Conservation (phyloP, 495 filamentous ascomycete genomes). For the Aspergillus bertholletiae region DNA sequence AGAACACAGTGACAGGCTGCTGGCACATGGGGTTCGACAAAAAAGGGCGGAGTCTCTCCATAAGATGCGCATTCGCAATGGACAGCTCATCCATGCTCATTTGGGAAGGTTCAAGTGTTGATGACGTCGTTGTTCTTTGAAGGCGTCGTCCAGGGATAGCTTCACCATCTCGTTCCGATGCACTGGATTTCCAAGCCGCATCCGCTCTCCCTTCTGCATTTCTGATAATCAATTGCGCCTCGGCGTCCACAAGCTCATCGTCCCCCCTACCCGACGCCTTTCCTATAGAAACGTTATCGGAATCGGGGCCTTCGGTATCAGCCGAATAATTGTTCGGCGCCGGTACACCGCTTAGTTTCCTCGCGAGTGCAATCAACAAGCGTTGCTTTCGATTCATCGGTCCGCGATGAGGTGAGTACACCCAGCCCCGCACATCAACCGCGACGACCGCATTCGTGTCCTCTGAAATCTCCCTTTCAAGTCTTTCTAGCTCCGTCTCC, state of each 20-base stretch:
- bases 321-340: constrained; percentile 45
- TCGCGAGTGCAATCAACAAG: constrained; percentile 75
- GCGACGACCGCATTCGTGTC: constrained; percentile 77
- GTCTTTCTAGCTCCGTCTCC: constrained; percentile 30
- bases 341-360: constrained; percentile 81
- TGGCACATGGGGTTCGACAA: constrained; percentile 73
- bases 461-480: constrained; percentile 66
- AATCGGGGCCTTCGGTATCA: constrained; percentile 21
- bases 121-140: constrained; percentile 12
- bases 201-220: constrained; percentile 68
- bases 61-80: constrained; percentile 77
- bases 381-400: constrained; percentile 88
- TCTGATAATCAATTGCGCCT: constrained; percentile 70
- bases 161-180: constrained; percentile 13
- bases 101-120: constrained; percentile 47
- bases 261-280: constrained; percentile 34
- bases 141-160: background rate
- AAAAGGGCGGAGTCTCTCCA: constrained; percentile 85
- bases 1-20: constrained; percentile 81
- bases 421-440: constrained; percentile 92
- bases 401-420: constrained; percentile 79
- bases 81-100: constrained; percentile 70
- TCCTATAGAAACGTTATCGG: constrained; percentile 8
- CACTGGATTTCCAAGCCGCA: constrained; percentile 54
- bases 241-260: constrained; percentile 62